Evolutionary conservation across 192 early-diverging fungal species (phyloP).

Genomic region (Paraglomus brasilianum): DNA sequence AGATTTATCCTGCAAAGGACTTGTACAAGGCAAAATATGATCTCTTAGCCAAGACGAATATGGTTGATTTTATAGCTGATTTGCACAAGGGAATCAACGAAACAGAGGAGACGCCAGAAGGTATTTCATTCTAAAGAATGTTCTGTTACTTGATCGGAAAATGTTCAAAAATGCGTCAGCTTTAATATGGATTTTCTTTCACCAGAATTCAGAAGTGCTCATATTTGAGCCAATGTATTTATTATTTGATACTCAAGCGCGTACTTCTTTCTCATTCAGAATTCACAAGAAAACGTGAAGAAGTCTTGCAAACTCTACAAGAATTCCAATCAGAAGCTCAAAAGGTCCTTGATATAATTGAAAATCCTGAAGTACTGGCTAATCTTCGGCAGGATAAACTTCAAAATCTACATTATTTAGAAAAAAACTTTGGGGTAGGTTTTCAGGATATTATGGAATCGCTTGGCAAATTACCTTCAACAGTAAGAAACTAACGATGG

Average conservation of each 20-base stretch:
- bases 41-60: constrained; percentile 83
- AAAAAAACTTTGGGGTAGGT: constrained; percentile 77
- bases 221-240: too few relatives aligned
- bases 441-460: neutral
- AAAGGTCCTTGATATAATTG: constrained; percentile 85
- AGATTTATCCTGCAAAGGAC: constrained; percentile 77
- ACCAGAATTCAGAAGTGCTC: too few relatives aligned
- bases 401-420: constrained; percentile 85
- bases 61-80: constrained; percentile 90
- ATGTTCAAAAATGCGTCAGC: too few relatives aligned
- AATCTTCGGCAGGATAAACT: constrained; percentile 92
- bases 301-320: constrained; percentile 73
- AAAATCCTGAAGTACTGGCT: constrained; percentile 86
- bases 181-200: too few relatives aligned
- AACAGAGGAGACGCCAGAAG: constrained; percentile 72
- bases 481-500: neutral
- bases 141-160: too few relatives aligned
- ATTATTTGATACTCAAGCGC: too few relatives aligned
- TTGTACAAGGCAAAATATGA: constrained; percentile 88
- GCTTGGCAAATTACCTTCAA: neutral
- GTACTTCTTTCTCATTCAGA: constrained; percentile 31
- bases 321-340: constrained; percentile 72
- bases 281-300: constrained; percentile 71
- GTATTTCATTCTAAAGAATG: constrained; percentile 37
- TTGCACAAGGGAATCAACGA: constrained; percentile 80